Evolutionary conservation across 139 green algal genomes (phyloP).

Genomic region (Coccomyxa sp.): DNA sequence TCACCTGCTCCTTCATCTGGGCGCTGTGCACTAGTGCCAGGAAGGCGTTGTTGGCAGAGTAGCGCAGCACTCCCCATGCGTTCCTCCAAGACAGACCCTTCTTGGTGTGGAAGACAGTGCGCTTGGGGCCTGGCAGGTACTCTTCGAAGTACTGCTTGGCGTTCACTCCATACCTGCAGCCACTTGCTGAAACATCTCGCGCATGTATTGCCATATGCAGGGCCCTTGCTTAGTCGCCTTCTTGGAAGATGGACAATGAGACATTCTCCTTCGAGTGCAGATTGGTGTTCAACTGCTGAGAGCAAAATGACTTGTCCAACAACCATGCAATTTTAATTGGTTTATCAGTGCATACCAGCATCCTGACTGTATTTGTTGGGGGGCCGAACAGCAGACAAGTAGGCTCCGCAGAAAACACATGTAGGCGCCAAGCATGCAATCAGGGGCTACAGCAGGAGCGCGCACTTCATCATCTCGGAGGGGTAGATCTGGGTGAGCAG

Average conservation of each 20-base stretch:
- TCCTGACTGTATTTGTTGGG: too few species aligned
- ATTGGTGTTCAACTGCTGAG: too few species aligned
- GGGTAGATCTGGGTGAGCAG: constrained; percentile 13
- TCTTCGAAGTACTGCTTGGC: not conserved
- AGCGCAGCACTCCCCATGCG: constrained; percentile 12
- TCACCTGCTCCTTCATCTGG: constrained; percentile 10
- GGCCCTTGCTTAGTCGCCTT: too few species aligned
- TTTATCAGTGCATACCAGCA: too few species aligned
- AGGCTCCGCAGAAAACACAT: not conserved
- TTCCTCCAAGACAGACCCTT: constrained; percentile 7
- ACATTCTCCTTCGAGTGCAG: too few species aligned
- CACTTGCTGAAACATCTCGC: too few species aligned
- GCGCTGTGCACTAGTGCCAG: not conserved
- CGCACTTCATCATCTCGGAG: constrained; percentile 12
- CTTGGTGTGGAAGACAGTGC: constrained; percentile 2
- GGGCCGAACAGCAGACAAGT: not conserved
- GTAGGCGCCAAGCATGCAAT: not conserved
- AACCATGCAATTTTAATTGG: too few species aligned
- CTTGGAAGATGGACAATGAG: too few species aligned
- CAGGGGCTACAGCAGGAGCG: not conserved
- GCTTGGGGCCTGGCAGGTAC: constrained; percentile 1
- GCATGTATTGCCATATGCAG: too few species aligned
- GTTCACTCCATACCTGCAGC: not conserved
- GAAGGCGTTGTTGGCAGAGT: constrained; percentile 13
- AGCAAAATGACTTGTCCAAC: too few species aligned